Evolutionary conservation across 1,139 yeast genomes (phyloP).

Genomic region (Yarrowia galli): DNA sequence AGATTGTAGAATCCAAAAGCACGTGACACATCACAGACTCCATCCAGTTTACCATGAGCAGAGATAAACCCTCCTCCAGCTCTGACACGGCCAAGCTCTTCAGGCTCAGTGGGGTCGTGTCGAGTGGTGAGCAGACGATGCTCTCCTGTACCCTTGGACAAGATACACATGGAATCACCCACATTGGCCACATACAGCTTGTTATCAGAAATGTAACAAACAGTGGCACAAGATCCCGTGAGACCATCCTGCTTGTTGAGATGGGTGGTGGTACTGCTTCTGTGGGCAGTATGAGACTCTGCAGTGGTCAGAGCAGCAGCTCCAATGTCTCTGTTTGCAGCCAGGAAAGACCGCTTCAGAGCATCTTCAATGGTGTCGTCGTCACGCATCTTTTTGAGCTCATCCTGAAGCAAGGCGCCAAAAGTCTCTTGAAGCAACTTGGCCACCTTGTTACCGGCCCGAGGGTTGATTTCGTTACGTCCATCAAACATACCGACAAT

Average conservation of each 20-base stretch:
- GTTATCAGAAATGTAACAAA: slow-evolving; percentile 76
- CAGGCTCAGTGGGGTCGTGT: slow-evolving; percentile 82
- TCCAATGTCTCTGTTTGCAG: slow-evolving; percentile 83
- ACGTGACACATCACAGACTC: slow-evolving; percentile 80
- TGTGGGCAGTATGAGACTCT: slow-evolving; percentile 49
- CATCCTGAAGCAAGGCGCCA: slow-evolving; percentile 67
- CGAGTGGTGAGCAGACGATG: slow-evolving; percentile 73
- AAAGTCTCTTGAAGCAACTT: slow-evolving; percentile 76
- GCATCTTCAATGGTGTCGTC: slow-evolving; percentile 67
- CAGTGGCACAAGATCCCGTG: slow-evolving; percentile 88
- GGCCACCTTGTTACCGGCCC: slow-evolving; percentile 65
- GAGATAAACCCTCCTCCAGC: slow-evolving; percentile 92
- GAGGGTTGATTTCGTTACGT: slow-evolving; percentile 57
- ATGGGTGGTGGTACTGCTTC: slow-evolving; percentile 49
- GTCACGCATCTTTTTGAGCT: slow-evolving; percentile 60
- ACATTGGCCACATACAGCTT: slow-evolving; percentile 82
- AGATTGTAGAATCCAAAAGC: slow-evolving; percentile 90
- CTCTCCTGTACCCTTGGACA: slow-evolving; percentile 84
- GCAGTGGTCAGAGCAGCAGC: slow-evolving; percentile 51
- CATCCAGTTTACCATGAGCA: slow-evolving; percentile 85
- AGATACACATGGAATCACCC: slow-evolving; percentile 87
- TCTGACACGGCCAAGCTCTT: slow-evolving; percentile 86
- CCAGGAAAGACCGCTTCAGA: slow-evolving; percentile 76
- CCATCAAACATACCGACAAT: slow-evolving; percentile 91
- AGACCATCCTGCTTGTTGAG: slow-evolving; percentile 63